Evolutionary conservation across 176 grass and related monocot species (phyloP), one percentile per base, ranked within the genome.

Genomic region (Luzula sylvatica): DNA sequence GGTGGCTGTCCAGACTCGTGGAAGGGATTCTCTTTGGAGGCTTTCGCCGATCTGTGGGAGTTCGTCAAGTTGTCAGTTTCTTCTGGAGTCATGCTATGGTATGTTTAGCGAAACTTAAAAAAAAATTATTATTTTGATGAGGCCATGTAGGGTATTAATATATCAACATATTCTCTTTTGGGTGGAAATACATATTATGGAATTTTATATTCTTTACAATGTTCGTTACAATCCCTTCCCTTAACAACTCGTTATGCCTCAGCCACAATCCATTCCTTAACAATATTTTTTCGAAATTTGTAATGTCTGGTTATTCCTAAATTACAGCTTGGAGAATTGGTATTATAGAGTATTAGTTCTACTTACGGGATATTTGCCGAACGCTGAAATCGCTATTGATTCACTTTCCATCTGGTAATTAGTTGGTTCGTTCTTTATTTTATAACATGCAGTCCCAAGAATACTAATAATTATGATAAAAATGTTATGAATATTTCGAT

Each of bases 261-360:
- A n/a, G n/a, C n/a, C n/a, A n/a, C n/a, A n/a, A n/a, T n/a, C n/a
- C n/a, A 16, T 51, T 11, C 55, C 25, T 22, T 20, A 49, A 8
- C 5, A 17, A 56, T 38, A 0, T 49, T 52, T 20, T 26, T 19
- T 11, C 16, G 12, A 25, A 21, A 3, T 20, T n/a, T n/a, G n/a
- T n/a, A n/a, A n/a, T n/a, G n/a, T 45, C n/a, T 35, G 2, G 0
- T 26, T 28, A 25, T 8, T 5, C 17, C 12, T 40, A 0, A 54
- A 30, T 2, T 53, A 20, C 77, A 94, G 82, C 67, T 67, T 94
- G 78, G 87, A 94, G 74, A 78, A 54, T 50, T 94, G 87, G 87
- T 82, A 86, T 50, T 82, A 87, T 48, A 75, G 35, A 30, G 4
- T 94, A 51, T 27, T 94, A 40, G 51, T 87, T 15, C 7, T 87